Evolutionary conservation across 495 filamentous ascomycete species (phyloP), one percentile per base, ranked within the genome.

Genomic region (Penicillium salamii): DNA sequence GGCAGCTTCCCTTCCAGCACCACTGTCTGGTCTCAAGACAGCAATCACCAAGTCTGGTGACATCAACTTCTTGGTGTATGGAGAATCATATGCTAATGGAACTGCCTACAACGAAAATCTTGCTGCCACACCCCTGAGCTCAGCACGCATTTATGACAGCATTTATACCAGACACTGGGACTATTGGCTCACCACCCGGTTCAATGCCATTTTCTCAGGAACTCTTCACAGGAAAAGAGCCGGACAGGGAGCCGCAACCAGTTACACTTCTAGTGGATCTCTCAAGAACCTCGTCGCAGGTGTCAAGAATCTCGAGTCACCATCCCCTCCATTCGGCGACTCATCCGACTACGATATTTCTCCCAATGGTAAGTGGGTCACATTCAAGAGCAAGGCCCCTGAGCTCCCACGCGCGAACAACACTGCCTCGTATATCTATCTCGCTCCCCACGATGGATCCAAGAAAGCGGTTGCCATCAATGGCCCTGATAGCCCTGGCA

Each of bases 131-230:
- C 75, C 79, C 6, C 58, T 69, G 4, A 82, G 84, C 11, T 76
- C 78, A 11, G 88, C 78, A 5, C 79, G 78, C 43, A 75, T 89
- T 28, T 91, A 90, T 57, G 78, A 80, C 41, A 78, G 75, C 47
- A 76, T 89, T 36, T 91, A 88, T 59, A 81, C 85, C 29, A 79
- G 88, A 15, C 87, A 92, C 59, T 92, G 88, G 88, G 87, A 91
- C 54, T 64, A 64, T 17, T 91, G 84, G 60, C 70, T 84, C 14
- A 79, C 80, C 1, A 66, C 72, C 3, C 44, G 65, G 19, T 69
- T 72, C 39, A 72, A 77, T 44, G 68, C 75, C 9, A 66, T 79
- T 18, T 79, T 77, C 38, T 72, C 62, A 0, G 75, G 75, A 13
- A 62, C 58, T 4, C 53, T 79, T 17, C 58, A 53, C 29, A 58